Percentiles rank a stretch among this genome's conserved stretches.
Evolutionary conservation across 306 rosid genomes (phyloP).

Genomic region (Glycyrrhiza uralensis): DNA sequence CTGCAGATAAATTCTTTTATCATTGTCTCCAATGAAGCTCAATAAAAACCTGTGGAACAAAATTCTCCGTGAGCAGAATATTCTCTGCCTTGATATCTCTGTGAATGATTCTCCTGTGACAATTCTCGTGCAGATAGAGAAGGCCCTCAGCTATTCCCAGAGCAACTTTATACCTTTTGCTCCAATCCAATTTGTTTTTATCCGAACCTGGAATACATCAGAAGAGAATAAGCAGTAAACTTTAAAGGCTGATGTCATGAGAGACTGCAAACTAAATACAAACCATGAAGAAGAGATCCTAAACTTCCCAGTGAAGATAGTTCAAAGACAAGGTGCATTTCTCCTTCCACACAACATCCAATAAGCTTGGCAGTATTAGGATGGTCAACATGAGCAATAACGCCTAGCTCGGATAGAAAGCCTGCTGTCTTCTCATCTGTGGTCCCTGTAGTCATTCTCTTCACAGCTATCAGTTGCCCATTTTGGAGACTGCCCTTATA

Average conservation of each 20-base stretch:
- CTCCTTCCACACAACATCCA: conserved; percentile 78
- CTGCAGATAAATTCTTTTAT: not conserved
- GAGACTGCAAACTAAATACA: conserved; percentile 22
- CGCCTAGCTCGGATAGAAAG: conserved; percentile 85
- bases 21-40: not conserved
- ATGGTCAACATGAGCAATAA: conserved; percentile 87
- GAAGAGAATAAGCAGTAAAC: not conserved
- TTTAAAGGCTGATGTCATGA: not conserved
- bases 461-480: conserved; percentile 74
- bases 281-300: conserved; percentile 82
- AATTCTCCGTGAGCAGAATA: conserved; percentile 74
- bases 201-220: conserved; percentile 45
- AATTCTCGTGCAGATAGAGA: conserved; percentile 75
- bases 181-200: conserved; percentile 62
- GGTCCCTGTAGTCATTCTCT: conserved; percentile 67
- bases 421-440: conserved; percentile 65
- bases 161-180: conserved; percentile 70
- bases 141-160: conserved; percentile 77
- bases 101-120: conserved; percentile 83
- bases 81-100: conserved; percentile 91
- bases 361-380: conserved; percentile 80
- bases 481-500: conserved; percentile 59
- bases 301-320: conserved; percentile 71
- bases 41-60: conserved; percentile 77
- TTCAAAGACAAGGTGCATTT: conserved; percentile 75